Base-by-base conservation (phyloP, 2,329 filamentous ascomycete genomes). In the Aspergillus spinulosporus region DNA sequence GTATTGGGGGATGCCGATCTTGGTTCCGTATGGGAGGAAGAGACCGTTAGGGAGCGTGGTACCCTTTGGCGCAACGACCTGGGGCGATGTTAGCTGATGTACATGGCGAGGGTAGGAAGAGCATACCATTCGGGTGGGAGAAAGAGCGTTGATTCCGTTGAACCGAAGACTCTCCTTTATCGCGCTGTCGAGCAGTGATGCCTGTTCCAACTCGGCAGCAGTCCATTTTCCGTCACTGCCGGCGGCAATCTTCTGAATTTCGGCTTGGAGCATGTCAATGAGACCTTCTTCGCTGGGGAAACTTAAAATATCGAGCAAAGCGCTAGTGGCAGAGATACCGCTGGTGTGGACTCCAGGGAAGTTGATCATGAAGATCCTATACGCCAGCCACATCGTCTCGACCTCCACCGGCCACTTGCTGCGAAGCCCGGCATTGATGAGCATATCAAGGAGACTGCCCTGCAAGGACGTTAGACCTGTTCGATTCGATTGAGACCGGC, bases 281-380 rank as follows among this genome's bases (percentile, higher is more conserved):
- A 59, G 45, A 1, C 49, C 44, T 15, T 52, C 47, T 4, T 54
- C 51, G 8, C 31, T 12, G 6, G 47, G 39, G 42, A 49, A 44
- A 11, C 58, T 59, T 8, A 57, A 28, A 12, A 59, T 59, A 26
- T 59, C 58, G 3, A 59, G 54, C 8, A 59, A 48, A 11, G 55
- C 48, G 34, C 58, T 59, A 26, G 58, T 54, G 9, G 55, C 55
- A 29, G 58, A 59, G n/a, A 59, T 56, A 4, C 54, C 58, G 37
- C 54, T 59, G 3, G 58, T 59, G 37, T 59, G 58, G 21, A 59
- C 58, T 7, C 58, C 58, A 37, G 58, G 54, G 44, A 59, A 59
- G 48, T 59, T 59, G 37, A 59, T 54, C 58, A 59, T 59, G 43
- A 59, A 59, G 42, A 59, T 49, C 9, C 58, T 29, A 29, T 59